Conservation (phyloP, 1,284 basidiomycete species). For the Melampsora abietis-canadensis region DNA sequence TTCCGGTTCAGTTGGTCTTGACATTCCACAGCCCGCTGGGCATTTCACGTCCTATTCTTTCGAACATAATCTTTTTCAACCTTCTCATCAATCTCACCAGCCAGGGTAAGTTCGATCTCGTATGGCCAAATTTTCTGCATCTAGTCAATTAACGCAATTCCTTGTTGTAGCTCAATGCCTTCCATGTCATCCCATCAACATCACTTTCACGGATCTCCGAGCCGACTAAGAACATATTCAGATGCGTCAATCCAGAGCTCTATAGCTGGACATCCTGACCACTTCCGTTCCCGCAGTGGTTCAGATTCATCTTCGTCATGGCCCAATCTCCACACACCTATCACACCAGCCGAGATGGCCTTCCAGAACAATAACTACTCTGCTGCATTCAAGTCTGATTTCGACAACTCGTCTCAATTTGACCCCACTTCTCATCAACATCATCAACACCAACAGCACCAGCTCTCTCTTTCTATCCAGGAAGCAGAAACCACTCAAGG, state of each 20-base stretch:
- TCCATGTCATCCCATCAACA: conserved; percentile 6
- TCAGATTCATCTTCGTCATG: conserved; percentile 36
- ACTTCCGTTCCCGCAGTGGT: conserved; percentile 29
- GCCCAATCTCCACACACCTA: conserved; percentile 27
- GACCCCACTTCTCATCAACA: background rate
- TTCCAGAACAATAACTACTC: conserved; percentile 2
- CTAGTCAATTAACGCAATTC: background rate
- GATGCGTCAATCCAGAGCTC: conserved; percentile 17
- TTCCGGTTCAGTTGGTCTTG: conserved; percentile 19
- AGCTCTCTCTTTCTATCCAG: background rate
- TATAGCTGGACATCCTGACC: background rate
- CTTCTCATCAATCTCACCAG: background rate
- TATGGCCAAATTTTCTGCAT: background rate
- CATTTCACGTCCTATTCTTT: conserved; percentile 38
- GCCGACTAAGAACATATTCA: background rate
- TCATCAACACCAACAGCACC: background rate
- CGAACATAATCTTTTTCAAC: conserved; percentile 21
- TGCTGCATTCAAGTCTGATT: conserved; percentile 5
- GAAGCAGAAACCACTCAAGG: background rate
- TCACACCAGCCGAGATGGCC: conserved; percentile 28
- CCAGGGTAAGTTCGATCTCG: background rate
- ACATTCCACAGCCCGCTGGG: conserved; percentile 30
- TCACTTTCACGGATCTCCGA: conserved; percentile 11
- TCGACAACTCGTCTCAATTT: conserved; percentile 3
- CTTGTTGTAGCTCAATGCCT: background rate